Evolutionary conservation across 352 stramenopile species (phyloP).

Genomic region (Globisporangium irregulare): DNA sequence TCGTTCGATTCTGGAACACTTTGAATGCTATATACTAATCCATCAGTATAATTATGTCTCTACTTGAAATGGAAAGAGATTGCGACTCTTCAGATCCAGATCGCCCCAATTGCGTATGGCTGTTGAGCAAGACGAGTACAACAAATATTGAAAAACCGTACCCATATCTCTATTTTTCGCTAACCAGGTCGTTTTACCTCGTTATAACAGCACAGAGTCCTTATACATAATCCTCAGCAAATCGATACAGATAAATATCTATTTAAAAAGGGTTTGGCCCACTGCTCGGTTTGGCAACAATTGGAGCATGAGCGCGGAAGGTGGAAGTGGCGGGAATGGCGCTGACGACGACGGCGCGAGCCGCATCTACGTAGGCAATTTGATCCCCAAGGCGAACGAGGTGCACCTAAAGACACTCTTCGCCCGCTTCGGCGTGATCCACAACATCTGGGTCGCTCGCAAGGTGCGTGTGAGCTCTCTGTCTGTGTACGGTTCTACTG

Average conservation of each 20-base stretch:
- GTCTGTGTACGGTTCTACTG: background rate
- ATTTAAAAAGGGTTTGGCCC: slow-evolving; percentile 1
- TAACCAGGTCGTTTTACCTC: background rate
- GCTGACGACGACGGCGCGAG: slow-evolving; percentile 25
- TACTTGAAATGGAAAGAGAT: background rate
- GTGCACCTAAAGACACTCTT: slow-evolving; percentile 61
- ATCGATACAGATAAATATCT: background rate
- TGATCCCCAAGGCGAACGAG: slow-evolving; percentile 68
- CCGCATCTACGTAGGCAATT: slow-evolving; percentile 76
- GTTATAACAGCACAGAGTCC: background rate
- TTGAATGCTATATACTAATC: background rate
- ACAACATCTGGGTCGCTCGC: slow-evolving; percentile 71
- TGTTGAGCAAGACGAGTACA: background rate
- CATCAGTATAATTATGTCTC: background rate
- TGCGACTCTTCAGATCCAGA: background rate
- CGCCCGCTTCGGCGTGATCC: slow-evolving; percentile 60
- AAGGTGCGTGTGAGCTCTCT: slow-evolving; percentile 33
- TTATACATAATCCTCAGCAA: background rate
- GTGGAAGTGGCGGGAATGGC: slow-evolving; percentile 9
- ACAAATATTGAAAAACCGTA: background rate
- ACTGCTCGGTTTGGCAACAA: slow-evolving; percentile 7
- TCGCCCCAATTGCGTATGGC: background rate
- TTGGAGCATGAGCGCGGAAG: slow-evolving; percentile 8
- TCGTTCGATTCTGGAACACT: background rate
- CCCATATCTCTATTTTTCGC: background rate